Base-by-base conservation (phyloP, 2,329 filamentous ascomycete genomes). In the Aspergillus melleus region DNA sequence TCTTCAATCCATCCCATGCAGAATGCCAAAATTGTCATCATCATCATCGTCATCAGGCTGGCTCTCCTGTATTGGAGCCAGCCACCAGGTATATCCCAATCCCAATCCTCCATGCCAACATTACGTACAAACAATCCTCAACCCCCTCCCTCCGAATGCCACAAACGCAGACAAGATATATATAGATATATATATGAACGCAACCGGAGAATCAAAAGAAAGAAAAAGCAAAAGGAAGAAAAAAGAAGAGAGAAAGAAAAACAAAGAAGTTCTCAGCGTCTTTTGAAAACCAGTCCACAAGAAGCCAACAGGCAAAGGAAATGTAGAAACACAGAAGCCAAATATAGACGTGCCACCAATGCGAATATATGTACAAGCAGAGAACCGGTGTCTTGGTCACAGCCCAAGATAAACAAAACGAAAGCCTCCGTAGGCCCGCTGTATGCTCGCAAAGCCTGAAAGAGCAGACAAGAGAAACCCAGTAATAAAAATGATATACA, bases 291-390 rank as follows among this genome's bases (percentile, higher is more conserved):
- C 56, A 55, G 52, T 49, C 55, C 56, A 42, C 59, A 60, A 63
- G 32, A 58, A 59, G 53, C 59, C 44, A 55, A 54, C 30, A 16
- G 22, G 53, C 32, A 42, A 55, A 42, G 56, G 47, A 62, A 57
- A 51, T 49, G 36, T 59, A 61, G 50, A 49, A 57, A 52, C 52
- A 29, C 39, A 53, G 49, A 55, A 54, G 44, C 54, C 55, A 54
- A 61, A 57, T 57, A 64, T 62, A 64, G 58, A 60, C 62, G 58
- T 66, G 66, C 64, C 65, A 54, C 66, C 60, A 60, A 67, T 69
- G 65, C 64, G 60, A 70, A 64, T 66, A 74, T 74, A 74, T 74
- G 68, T 74, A 74, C 71, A 74, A 66, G 36, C 36, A 42, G 36
- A 64, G 60, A 67, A 69, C 66, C 65, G 67, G 69, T 61, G 4